A percentile compares a stretch with the other conserved stretches of the same genome.
Evolutionary conservation across 108 stramenopile genomes (phyloP).

Genomic region (Schizochytrium sp.): DNA sequence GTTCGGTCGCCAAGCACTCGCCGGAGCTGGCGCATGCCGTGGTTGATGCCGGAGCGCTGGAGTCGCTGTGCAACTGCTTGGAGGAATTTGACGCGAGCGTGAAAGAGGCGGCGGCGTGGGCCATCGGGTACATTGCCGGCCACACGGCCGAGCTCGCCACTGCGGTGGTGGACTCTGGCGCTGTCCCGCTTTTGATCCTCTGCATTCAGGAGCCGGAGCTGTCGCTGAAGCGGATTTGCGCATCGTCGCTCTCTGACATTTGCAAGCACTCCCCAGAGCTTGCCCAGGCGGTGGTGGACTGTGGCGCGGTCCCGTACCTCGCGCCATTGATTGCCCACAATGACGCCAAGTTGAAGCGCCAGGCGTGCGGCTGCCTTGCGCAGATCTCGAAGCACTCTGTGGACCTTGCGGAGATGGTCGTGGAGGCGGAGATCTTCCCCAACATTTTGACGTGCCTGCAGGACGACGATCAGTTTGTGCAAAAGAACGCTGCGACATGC

Average conservation of each 20-base stretch:
- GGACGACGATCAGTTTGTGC: constrained; percentile 52
- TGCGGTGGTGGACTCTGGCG: constrained; percentile 59
- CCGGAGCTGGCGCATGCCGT: constrained; percentile 62
- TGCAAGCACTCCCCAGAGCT: constrained; percentile 66
- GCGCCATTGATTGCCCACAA: constrained; percentile 58
- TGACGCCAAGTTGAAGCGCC: constrained; percentile 63
- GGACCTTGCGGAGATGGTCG: constrained; percentile 63
- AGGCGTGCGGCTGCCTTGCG: constrained; percentile 58
- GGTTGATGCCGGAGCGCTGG: constrained; percentile 55
- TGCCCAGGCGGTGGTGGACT: constrained; percentile 60
- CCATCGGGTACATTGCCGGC: constrained; percentile 63
- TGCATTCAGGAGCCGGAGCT: constrained; percentile 68
- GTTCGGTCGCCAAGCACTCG: constrained; percentile 61
- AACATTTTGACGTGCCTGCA: constrained; percentile 58
- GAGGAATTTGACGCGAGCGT: constrained; percentile 64
- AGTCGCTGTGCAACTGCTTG: constrained; percentile 55
- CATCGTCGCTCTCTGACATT: constrained; percentile 57
- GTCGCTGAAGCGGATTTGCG: constrained; percentile 60
- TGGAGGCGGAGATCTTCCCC: constrained; percentile 68
- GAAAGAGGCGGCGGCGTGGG: constrained; percentile 63
- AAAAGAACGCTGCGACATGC: constrained; percentile 62
- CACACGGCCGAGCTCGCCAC: constrained; percentile 58
- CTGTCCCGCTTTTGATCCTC: constrained; percentile 57
- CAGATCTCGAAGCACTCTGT: constrained; percentile 64
- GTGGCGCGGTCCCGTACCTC: constrained; percentile 61